A percentile compares a stretch with the other conserved stretches of the same genome.
Evolutionary conservation across 257 asterid genomes (phyloP).

Genomic region (Nicotiana undulata): DNA sequence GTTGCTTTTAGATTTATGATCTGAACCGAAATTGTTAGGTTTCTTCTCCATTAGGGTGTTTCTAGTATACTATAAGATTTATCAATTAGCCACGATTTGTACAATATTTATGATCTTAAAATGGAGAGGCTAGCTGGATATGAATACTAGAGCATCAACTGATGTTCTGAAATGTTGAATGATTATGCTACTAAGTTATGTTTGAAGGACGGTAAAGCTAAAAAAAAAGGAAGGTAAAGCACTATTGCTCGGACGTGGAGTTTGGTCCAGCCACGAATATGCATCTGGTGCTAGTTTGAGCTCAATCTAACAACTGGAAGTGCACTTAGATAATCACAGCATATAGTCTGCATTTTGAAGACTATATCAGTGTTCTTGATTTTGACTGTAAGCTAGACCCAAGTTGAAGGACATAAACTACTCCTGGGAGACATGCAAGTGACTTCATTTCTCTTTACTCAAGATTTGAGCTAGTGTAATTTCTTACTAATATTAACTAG

Average conservation of each 20-base stretch:
- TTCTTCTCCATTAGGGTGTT: no score
- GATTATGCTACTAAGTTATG: conserved; percentile 35
- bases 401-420: no score
- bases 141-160: conserved; percentile 7
- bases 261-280: not conserved
- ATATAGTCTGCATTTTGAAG: not conserved
- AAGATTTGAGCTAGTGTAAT: not conserved
- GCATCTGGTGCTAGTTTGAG: not conserved
- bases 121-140: no score
- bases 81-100: no score
- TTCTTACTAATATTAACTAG: not conserved
- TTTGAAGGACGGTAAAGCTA: conserved; percentile 45
- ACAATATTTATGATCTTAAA: no score
- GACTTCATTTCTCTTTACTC: no score
- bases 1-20: no score
- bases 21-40: no score
- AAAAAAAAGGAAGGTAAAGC: not conserved
- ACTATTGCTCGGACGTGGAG: not conserved
- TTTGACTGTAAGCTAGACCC: not conserved
- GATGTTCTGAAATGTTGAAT: conserved; percentile 52
- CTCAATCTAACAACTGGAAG: not conserved
- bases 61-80: no score
- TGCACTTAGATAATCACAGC: not conserved
- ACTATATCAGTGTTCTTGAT: not conserved
- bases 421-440: no score